Conservation (phyloP, 306 rosid species). For the Rosa rugosa region DNA sequence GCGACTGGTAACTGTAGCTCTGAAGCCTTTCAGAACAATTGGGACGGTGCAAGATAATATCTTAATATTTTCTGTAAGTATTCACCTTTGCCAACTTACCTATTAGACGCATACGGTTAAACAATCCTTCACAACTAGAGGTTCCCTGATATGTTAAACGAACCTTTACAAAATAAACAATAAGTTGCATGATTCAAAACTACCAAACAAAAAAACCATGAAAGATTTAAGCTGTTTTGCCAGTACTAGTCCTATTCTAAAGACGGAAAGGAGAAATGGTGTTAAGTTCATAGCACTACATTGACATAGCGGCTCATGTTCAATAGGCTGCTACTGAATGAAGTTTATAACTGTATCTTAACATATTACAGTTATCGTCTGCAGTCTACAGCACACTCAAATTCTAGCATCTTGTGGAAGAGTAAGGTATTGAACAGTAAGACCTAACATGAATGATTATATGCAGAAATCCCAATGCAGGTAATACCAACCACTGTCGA, state of each 20-base stretch:
- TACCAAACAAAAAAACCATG: not conserved
- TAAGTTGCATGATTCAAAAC: too few relatives aligned
- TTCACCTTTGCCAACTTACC: too few relatives aligned
- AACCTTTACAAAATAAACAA: not conserved
- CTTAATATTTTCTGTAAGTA: too few relatives aligned
- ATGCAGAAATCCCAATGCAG: constrained; percentile 10
- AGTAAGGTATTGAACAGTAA: not conserved
- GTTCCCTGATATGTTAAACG: too few relatives aligned
- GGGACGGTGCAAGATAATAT: too few relatives aligned
- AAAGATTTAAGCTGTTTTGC: not conserved
- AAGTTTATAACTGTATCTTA: not conserved
- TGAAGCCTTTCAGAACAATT: too few relatives aligned
- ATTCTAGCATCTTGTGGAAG: not conserved
- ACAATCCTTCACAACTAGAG: too few relatives aligned
- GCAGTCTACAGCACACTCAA: not conserved
- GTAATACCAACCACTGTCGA: constrained; percentile 17
- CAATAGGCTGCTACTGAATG: not conserved
- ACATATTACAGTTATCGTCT: not conserved
- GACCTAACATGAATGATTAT: not conserved
- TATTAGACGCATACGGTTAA: too few relatives aligned
- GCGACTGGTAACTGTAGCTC: too few relatives aligned
- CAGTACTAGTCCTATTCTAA: not conserved
- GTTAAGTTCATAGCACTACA: not conserved
- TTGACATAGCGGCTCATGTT: not conserved
- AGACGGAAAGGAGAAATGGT: not conserved